Evolutionary conservation across 768 basidiomycete genomes (phyloP).

Genomic region (Hericium rajendrae): DNA sequence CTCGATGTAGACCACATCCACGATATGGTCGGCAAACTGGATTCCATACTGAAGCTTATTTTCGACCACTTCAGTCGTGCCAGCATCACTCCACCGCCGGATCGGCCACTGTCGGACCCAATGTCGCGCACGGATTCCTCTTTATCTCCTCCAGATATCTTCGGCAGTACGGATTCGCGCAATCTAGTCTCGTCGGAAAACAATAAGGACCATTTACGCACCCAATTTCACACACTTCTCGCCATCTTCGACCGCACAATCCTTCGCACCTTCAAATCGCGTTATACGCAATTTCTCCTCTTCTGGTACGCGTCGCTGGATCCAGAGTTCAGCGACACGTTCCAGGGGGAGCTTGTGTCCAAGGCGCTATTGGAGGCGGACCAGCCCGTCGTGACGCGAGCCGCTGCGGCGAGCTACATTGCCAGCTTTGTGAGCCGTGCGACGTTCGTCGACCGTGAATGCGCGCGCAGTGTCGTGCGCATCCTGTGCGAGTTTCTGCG

Average conservation of each 20-base stretch:
- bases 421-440: constrained; percentile 89
- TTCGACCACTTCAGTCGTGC: constrained; percentile 74
- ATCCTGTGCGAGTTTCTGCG: constrained; percentile 84
- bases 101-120: constrained; percentile 16
- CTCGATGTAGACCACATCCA: constrained; percentile 60
- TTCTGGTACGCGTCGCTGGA: constrained; percentile 95
- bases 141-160: constrained; percentile 5
- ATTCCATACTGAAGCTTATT: constrained; percentile 74
- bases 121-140: constrained; percentile 19
- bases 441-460: constrained; percentile 68
- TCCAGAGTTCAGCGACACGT: constrained; percentile 81
- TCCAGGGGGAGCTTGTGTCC: constrained; percentile 90
- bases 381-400: constrained; percentile 66
- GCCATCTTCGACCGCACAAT: constrained; percentile 92
- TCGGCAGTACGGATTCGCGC: constrained; percentile 9
- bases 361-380: constrained; percentile 61
- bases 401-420: constrained; percentile 90
- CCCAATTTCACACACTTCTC: constrained; percentile 81
- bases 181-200: constrained; percentile 16
- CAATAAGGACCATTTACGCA: constrained; percentile 25
- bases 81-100: constrained; percentile 24
- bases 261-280: constrained; percentile 91
- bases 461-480: constrained; percentile 60
- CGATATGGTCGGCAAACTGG: constrained; percentile 88
- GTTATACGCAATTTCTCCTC: constrained; percentile 93